Evolutionary conservation across 495 filamentous ascomycete species (phyloP), one percentile per base, ranked within the genome.

Genomic region (Emericellopsis terricola): DNA sequence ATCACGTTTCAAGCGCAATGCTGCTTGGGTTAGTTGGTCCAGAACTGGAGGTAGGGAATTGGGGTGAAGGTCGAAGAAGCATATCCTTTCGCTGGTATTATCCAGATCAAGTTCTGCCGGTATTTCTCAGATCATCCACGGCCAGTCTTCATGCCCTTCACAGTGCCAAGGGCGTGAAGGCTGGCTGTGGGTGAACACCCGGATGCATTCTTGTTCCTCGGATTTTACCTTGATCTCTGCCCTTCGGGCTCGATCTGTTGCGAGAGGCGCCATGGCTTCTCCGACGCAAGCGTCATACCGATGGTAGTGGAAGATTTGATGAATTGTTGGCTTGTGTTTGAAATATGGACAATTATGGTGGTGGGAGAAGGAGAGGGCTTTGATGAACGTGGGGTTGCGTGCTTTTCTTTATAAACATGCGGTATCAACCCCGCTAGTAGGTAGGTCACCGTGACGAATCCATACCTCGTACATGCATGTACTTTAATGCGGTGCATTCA

Each of bases 81-180:
- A 76, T 72, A 68, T 78, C 67, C 73, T 77, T 78, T 73, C 74
- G 74, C 74, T 76, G 71, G 73, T 67, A 79, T 79, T 78, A 74
- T 76, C 74, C 72, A 76, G 74, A 77, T 79, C 74, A 79, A 77
- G 74, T 79, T 77, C 54, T 26, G 41, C 50, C 52, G 43, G 54
- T 60, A 65, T 54, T 52, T 53, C 50, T 60, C 50, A 48, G 45
- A 48, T 36, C 45, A 41, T 29, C 33, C 21, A 8, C 36, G 18
- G 24, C 24, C 34, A 28, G 26, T 27, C 29, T 15, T 29, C 28
- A 4, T 41, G 16, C 15, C 35, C 24, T 19, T 16, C 33, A 31
- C 4, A 16, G 19, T 34, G 31, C 27, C 28, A 29, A 33, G 29
- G 10, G 17, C 31, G 21, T n/a, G 32, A 29, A 34, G 19, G 29